phyloP scores from a whole-genome alignment of 192 early-diverging fungal species.

The Allomyces arbusculus region DNA sequence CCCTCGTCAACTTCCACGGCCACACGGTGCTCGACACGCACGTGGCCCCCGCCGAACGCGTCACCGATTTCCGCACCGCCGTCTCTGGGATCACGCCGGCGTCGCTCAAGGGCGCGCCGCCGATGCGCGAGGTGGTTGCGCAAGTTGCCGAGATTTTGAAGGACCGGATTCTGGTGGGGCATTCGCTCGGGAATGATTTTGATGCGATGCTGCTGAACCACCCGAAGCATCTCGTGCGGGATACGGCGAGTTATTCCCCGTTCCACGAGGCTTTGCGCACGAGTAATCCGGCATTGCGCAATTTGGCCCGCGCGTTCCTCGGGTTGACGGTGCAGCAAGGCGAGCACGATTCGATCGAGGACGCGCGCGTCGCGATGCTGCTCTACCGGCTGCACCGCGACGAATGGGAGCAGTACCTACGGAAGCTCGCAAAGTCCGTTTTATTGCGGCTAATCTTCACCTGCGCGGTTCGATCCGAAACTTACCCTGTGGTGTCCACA shows the following conservation, averaged over 20 bases:
- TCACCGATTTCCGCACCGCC: constrained; percentile 83
- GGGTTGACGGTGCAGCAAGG: constrained; percentile 68
- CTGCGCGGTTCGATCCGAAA: background rate
- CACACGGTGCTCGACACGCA: constrained; percentile 62
- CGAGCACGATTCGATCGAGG: constrained; percentile 52
- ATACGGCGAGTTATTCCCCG: constrained; percentile 59
- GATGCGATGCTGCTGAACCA: constrained; percentile 58
- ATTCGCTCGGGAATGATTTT: constrained; percentile 79
- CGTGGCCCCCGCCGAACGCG: constrained; percentile 57
- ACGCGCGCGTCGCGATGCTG: constrained; percentile 75
- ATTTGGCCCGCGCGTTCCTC: constrained; percentile 50
- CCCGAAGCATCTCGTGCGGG: constrained; percentile 53
- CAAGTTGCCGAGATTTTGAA: constrained; percentile 62
- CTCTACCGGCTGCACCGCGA: constrained; percentile 64
- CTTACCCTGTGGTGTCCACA: background rate
- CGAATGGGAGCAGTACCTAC: constrained; percentile 46
- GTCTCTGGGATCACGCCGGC: constrained; percentile 79
- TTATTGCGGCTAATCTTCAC: background rate
- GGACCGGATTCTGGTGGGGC: constrained; percentile 74
- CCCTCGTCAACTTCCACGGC: constrained; percentile 85
- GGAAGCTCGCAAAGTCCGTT: background rate
- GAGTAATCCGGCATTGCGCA: constrained; percentile 46
- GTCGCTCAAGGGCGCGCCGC: constrained; percentile 33
- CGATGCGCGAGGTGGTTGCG: constrained; percentile 61
- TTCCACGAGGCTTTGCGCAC: constrained; percentile 48